phyloP scores from a whole-genome alignment of 1,284 basidiomycete genomes.

The Earliella scabrosa region DNA sequence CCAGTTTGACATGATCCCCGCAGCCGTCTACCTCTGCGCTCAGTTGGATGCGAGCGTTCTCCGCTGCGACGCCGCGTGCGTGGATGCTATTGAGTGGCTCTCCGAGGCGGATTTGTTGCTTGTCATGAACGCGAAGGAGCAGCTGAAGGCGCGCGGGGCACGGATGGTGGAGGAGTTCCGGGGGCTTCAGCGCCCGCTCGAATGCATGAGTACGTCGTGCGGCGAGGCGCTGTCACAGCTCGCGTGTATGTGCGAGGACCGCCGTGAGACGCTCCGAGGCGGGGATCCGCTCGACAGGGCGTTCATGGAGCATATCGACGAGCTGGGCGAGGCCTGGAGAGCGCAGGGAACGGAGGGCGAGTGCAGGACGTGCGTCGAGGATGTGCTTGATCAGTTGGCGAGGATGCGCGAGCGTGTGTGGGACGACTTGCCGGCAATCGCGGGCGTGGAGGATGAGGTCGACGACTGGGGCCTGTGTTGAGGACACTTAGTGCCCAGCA shows the following conservation, averaged over 20 bases:
- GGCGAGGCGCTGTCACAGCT: background rate
- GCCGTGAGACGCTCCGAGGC: background rate
- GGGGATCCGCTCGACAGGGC: background rate
- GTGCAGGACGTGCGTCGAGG: background rate
- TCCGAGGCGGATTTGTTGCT: background rate
- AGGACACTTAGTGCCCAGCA: too few species aligned
- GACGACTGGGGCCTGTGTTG: background rate
- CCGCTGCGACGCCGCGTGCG: background rate
- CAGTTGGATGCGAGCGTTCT: background rate
- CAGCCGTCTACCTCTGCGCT: background rate
- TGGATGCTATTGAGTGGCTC: background rate
- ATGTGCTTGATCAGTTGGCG: background rate
- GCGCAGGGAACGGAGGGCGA: background rate
- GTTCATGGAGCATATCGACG: background rate
- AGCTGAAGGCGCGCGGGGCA: background rate
- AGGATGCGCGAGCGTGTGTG: background rate
- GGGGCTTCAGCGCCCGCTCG: too few species aligned
- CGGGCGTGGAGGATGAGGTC: background rate
- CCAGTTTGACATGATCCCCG: background rate
- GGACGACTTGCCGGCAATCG: background rate
- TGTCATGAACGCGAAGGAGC: background rate
- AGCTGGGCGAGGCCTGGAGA: background rate
- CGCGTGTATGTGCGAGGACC: background rate
- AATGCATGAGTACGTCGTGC: too few species aligned
- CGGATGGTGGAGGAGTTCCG: background rate